Evolutionary conservation across 2,329 filamentous ascomycete species (phyloP), one percentile per base, ranked within the genome.

Genomic region (Neonectria magnoliae): DNA sequence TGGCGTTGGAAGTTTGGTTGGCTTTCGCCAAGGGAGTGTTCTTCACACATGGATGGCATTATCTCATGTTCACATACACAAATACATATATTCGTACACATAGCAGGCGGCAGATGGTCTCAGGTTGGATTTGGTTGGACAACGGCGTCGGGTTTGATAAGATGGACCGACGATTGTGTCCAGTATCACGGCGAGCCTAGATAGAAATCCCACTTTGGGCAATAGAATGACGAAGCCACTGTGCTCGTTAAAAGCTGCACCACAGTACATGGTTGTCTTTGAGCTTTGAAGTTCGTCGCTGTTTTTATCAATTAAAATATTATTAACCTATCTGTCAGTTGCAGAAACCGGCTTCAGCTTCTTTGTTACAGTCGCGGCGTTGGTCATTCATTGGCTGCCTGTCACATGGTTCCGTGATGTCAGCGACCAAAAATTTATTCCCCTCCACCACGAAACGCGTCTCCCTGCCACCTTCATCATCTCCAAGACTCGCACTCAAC

Each of bases 371-470:
- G 36, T 20, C 38, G 38, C 11, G 38, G n/a, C 20, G 38, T 52
- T n/a, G 31, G n/a, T 11, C 20, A 52, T 36, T 52, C n/a, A 51
- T 36, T 55, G 31, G 31, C 54, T 62, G 13, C 36, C 36, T 38
- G 13, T 67, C 56, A 55, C 65, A 59, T 58, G 57, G 61, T 29
- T 52, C 36, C 36, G 60, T 70, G 62, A 73, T 73, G 68, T 69
- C 71, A 73, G 70, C 59, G 63, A 45, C 68, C 66, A 57, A 66
- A 68, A 73, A 67, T 61, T 52, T 55, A 45, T 29, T 60, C 58
- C 59, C 68, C 70, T 56, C 64, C 54, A 68, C 66, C 62, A 68
- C 71, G 48, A 59, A 71, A 74, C 69, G 69, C 71, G 71, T 70
- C 59, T 65, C 18, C 41, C 54, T 64, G 27, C 50, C 54, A 58